A percentile compares a stretch with the other conserved stretches of the same genome.
Evolutionary conservation across 768 basidiomycete genomes (phyloP).

Genomic region (Auriscalpium orientale): DNA sequence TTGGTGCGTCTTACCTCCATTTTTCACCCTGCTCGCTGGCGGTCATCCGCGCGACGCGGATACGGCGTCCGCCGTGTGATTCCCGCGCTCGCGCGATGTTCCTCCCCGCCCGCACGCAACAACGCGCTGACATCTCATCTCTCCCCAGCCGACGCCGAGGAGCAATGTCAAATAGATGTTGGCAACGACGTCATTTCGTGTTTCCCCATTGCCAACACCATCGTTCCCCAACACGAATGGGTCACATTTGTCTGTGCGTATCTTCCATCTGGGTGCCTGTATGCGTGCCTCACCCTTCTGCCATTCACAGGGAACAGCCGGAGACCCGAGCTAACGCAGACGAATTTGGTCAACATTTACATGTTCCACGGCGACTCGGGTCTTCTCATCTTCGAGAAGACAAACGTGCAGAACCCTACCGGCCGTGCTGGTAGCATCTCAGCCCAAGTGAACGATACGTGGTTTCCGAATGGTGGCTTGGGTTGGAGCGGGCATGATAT

Average conservation of each 20-base stretch:
- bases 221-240: constrained; percentile 67
- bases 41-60: not conserved
- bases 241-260: constrained; percentile 75
- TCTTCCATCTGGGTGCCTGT: constrained; percentile 11
- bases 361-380: constrained; percentile 70
- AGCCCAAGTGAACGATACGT: constrained; percentile 62
- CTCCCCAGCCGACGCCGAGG: constrained; percentile 31
- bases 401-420: constrained; percentile 35
- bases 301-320: constrained; percentile 60
- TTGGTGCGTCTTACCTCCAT: constrained; percentile 8
- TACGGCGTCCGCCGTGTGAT: not conserved
- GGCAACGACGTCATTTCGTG: constrained; percentile 75
- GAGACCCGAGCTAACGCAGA: constrained; percentile 57
- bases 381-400: constrained; percentile 36
- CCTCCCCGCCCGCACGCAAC: not conserved
- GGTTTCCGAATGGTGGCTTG: constrained; percentile 55
- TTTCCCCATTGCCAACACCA: constrained; percentile 50
- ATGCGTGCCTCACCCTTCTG: constrained; percentile 10
- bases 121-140: constrained; percentile 2
- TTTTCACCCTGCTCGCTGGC: not conserved
- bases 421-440: constrained; percentile 48
- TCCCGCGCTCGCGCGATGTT: not conserved
- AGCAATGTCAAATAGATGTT: constrained; percentile 44
- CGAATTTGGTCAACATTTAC: constrained; percentile 62
- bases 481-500: constrained; percentile 41